Evolutionary conservation across 2,329 filamentous ascomycete species (phyloP), one percentile per base, ranked within the genome.

Genomic region (Ceratocystis lukuohia): DNA sequence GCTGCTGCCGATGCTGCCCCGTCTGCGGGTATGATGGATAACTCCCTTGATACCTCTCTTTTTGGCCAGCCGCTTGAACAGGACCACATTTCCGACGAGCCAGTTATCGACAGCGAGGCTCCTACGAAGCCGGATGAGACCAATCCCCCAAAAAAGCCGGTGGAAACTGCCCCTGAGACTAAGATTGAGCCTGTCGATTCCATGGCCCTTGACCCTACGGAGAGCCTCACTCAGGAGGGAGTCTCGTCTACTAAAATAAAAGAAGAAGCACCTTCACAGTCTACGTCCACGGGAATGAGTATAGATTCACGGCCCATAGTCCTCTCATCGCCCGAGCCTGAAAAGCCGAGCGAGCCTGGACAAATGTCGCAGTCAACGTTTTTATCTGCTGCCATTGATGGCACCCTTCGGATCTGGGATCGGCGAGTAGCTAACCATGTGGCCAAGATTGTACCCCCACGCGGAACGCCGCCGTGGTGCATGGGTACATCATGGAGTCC

Each of bases 401-500:
- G 93, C 65, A 87, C 86, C 0, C 80, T 99, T 57, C 87, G 91
- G n/a, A 85, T 99, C 70, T 99, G 94, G 93, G 96, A 99, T 72
- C 80, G 87, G 2, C 85, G 94, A 22, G 84, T 88, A 69, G 83
- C 83, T 0, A 82, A 87, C 45, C 88, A 93, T 0, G 81, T 96
- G 1, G 91, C 94, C 2, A 85, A 87, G 33, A 93, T 97, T 66
- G 80, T 81, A 1, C 89, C 88, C 20, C 80, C 86, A 10, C 83
- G 85, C 10, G 85, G 86, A 20, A 89, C 91, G 0, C 93, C 94
- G 0, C 94, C 93, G 0, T 99, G 93, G 93, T 97, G 93, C 75
- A 96, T 96, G 86, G 92, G 90, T 70, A 91, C 91, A 0, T 96
- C 91, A 77, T 99, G 94, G 94, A 93, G 88, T 65, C 91, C 91